These are phyloP conservation scores for Aspergillus niger DNA, from an alignment of 2,329 filamentous ascomycete species.

Conservation along the genomic window DNA sequence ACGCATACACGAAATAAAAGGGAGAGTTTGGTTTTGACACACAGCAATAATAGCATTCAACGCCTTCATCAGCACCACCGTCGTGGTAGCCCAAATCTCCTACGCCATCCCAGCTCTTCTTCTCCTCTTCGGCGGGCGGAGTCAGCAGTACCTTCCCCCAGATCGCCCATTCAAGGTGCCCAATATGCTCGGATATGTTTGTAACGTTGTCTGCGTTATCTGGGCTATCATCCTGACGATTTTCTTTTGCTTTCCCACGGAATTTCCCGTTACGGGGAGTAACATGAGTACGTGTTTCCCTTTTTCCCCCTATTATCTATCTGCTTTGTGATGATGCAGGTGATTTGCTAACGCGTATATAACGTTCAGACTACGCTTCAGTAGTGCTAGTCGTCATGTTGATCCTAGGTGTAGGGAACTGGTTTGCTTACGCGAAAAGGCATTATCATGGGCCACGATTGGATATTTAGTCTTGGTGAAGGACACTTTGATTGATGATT, in stretches of 20 bases:
- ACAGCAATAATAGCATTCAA: conserved; percentile 21
- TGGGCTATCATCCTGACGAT: conserved; percentile 25
- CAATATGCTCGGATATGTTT: conserved; percentile 18
- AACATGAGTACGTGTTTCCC: conserved; percentile 26
- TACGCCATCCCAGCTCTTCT: conserved; percentile 24
- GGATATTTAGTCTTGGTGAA: conserved; percentile 8
- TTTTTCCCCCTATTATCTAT: neutral
- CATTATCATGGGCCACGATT: conserved; percentile 26
- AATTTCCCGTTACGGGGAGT: conserved; percentile 21
- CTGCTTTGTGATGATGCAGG: neutral
- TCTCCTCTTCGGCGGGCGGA: conserved; percentile 18
- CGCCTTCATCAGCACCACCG: conserved; percentile 27
- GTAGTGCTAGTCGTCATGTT: conserved; percentile 24
- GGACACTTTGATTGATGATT: neutral
- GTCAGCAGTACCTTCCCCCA: conserved; percentile 19
- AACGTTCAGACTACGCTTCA: conserved; percentile 21
- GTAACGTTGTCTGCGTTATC: conserved; percentile 16
- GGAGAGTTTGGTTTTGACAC: neutral
- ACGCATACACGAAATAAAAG: no score
- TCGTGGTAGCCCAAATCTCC: conserved; percentile 27
- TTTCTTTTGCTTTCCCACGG: conserved; percentile 25
- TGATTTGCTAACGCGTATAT: neutral
- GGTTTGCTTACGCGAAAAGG: conserved; percentile 22
- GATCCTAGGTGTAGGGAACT: conserved; percentile 23
- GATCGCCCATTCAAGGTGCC: conserved; percentile 19